Percentiles rank a stretch among this genome's conserved stretches.
Conservation (phyloP, 768 basidiomycete species). For the Mycena leptocephala region DNA sequence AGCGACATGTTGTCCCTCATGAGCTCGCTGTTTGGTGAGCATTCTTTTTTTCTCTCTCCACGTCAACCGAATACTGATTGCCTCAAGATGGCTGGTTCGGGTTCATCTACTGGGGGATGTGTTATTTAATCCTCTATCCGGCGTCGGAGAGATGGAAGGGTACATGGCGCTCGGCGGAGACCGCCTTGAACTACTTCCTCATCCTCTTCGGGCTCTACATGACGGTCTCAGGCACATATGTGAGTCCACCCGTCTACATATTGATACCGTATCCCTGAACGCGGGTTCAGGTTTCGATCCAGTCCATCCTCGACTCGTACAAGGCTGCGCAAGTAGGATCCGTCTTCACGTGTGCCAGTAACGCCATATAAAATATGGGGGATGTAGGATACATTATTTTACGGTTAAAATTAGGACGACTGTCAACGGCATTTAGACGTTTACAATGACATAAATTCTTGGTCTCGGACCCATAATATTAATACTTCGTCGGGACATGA, state of each 20-base stretch:
- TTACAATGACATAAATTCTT: too few species aligned
- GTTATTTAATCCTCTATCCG: constrained; percentile 50
- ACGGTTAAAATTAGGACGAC: background rate
- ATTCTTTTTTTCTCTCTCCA: background rate
- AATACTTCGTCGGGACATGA: too few species aligned
- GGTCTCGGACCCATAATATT: too few species aligned
- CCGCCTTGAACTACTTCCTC: constrained; percentile 47
- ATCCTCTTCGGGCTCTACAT: constrained; percentile 51
- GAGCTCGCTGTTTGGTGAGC: constrained; percentile 52
- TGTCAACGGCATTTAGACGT: too few species aligned
- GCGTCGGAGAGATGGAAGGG: constrained; percentile 46
- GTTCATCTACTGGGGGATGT: constrained; percentile 55
- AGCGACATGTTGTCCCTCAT: constrained; percentile 52
- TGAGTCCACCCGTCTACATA: constrained; percentile 16
- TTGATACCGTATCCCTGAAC: background rate
- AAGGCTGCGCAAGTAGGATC: constrained; percentile 6
- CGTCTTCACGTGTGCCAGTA: constrained; percentile 24
- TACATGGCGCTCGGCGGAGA: constrained; percentile 44
- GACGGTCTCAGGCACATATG: constrained; percentile 51
- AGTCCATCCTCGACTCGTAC: constrained; percentile 27
- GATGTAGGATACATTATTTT: background rate
- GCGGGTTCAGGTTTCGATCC: background rate
- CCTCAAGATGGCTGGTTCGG: constrained; percentile 44
- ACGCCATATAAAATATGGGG: constrained; percentile 1
- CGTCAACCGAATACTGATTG: background rate